A percentile compares a stretch with the other conserved stretches of the same genome.
Conservation (phyloP, 2,329 filamentous ascomycete genomes). For the Emergomyces pasteurianus region DNA sequence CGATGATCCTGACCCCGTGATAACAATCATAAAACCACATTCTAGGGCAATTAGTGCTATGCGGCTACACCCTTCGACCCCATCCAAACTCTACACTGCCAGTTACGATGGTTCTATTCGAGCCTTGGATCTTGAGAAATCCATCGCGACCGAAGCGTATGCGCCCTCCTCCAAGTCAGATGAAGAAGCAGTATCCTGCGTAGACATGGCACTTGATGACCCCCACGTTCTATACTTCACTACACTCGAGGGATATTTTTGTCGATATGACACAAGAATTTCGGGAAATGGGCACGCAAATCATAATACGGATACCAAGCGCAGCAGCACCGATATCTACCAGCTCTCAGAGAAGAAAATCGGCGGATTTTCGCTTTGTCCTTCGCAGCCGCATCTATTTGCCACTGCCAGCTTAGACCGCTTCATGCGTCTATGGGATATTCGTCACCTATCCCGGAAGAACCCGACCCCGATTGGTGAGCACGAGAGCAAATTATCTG, state of each 20-base stretch:
- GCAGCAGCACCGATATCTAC: conserved; percentile 54
- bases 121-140: conserved; percentile 70
- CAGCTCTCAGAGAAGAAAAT: conserved; percentile 84
- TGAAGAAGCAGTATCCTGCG: conserved; percentile 69
- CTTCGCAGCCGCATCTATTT: conserved; percentile 65
- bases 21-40: conserved; percentile 83
- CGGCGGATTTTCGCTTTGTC: conserved; percentile 80
- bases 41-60: conserved; percentile 79
- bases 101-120: conserved; percentile 92
- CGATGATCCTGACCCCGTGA: conserved; percentile 57
- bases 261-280: conserved; percentile 65
- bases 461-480: conserved; percentile 64
- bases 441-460: conserved; percentile 57
- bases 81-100: conserved; percentile 65
- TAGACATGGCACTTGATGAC: conserved; percentile 64
- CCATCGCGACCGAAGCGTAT: conserved; percentile 68
- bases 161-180: conserved; percentile 56
- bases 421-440: conserved; percentile 83
- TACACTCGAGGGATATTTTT: conserved; percentile 68
- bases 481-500: conserved; percentile 70
- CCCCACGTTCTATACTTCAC: conserved; percentile 74
- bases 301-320: conserved; percentile 14
- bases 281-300: conserved; percentile 15
- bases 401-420: conserved; percentile 85
- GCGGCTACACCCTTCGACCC: conserved; percentile 60